phyloP scores from a whole-genome alignment of 768 basidiomycete genomes.

The Tremella mesenterica region DNA sequence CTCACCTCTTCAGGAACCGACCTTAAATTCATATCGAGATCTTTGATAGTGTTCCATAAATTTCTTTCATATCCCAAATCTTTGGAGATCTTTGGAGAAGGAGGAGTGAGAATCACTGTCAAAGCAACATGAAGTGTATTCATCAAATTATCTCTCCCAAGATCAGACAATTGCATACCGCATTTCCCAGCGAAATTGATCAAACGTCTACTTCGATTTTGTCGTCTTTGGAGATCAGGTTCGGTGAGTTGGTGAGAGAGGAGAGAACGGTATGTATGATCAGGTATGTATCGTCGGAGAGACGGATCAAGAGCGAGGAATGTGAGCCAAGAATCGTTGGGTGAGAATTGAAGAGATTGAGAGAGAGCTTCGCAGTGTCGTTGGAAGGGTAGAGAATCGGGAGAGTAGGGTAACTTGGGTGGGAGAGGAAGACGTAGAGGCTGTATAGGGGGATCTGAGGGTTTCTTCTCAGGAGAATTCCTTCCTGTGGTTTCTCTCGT shows the following conservation, averaged over 20 bases:
- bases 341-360: conserved; percentile 9
- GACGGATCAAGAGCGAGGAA: conserved; percentile 24
- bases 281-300: conserved; percentile 25
- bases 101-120: neutral
- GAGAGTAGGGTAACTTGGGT: conserved; percentile 18
- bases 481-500: too few relatives aligned
- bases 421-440: conserved; percentile 12
- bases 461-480: too few relatives aligned
- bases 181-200: neutral
- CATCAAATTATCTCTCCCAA: neutral
- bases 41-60: too few relatives aligned
- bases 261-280: conserved; percentile 17
- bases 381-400: conserved; percentile 24
- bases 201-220: neutral
- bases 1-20: too few relatives aligned
- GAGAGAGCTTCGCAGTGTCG: conserved; percentile 31
- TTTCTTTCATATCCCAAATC: too few relatives aligned
- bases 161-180: neutral
- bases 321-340: conserved; percentile 27
- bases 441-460: neutral
- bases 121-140: neutral
- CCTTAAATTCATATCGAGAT: too few relatives aligned
- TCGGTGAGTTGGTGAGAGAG: conserved; percentile 23
- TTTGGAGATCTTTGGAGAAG: too few relatives aligned
- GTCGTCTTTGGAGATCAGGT: neutral